Conservation (phyloP, 2,329 filamentous ascomycete genomes). For the Xylariaceae sp. region DNA sequence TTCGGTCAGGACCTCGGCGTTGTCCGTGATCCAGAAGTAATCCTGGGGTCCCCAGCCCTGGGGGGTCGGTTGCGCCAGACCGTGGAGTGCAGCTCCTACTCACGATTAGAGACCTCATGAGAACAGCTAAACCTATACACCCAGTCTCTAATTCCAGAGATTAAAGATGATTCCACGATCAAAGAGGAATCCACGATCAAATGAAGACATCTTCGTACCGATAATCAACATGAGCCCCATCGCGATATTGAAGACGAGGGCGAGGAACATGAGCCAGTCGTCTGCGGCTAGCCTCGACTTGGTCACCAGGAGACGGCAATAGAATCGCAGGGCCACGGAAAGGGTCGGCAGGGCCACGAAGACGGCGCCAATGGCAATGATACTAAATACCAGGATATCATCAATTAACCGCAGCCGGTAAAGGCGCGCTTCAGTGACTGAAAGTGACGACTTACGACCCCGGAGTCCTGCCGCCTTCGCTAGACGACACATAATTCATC, state of each 20-base stretch:
- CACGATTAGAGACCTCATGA: too few relatives aligned
- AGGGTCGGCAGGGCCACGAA: slow-evolving; percentile 1
- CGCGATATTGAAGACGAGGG: slow-evolving; percentile 8
- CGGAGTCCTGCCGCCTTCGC: slow-evolving; percentile 12
- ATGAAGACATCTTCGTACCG: slow-evolving; percentile 1
- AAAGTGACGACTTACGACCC: not conserved
- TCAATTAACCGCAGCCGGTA: too few relatives aligned
- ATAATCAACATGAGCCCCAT: slow-evolving; percentile 14
- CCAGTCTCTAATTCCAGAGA: not conserved
- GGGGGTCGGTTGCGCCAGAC: slow-evolving; percentile 8
- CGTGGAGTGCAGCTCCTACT: slow-evolving; percentile 9
- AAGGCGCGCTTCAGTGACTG: not conserved
- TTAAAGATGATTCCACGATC: not conserved
- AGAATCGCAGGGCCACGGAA: slow-evolving; percentile 9
- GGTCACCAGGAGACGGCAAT: slow-evolving; percentile 2
- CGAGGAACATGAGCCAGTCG: slow-evolving; percentile 13
- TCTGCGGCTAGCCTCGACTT: not conserved
- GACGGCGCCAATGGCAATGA: slow-evolving; percentile 16
- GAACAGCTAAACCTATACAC: not conserved
- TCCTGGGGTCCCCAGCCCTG: slow-evolving; percentile 10
- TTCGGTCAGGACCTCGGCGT: slow-evolving; percentile 12
- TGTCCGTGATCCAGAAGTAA: slow-evolving; percentile 11
- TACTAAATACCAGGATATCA: not conserved
- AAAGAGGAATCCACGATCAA: not conserved
- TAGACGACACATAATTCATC: slow-evolving; percentile 10